Conservation (phyloP, 2,329 filamentous ascomycete genomes). For the Huntiella omanensis region DNA sequence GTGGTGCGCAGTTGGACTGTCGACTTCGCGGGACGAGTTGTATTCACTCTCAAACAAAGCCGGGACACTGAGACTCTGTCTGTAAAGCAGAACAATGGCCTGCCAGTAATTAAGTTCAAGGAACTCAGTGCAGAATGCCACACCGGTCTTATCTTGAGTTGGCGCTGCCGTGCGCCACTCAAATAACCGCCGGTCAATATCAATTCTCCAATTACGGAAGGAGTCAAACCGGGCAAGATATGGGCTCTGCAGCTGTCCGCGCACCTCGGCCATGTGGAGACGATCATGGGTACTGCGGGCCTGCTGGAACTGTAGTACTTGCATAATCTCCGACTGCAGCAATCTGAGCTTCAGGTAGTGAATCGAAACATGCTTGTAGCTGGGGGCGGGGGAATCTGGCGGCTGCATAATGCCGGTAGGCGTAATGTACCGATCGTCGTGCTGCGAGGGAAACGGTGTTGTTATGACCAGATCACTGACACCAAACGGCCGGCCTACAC, state of each 20-base stretch:
- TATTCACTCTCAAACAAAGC: constrained; percentile 68
- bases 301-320: constrained; percentile 85
- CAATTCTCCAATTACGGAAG: constrained; percentile 72
- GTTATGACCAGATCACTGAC: constrained; percentile 95
- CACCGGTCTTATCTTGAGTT: constrained; percentile 58
- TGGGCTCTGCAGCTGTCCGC: constrained; percentile 61
- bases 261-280: constrained; percentile 51
- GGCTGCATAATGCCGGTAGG: constrained; percentile 51
- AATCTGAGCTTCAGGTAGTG: constrained; percentile 83
- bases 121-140: constrained; percentile 77
- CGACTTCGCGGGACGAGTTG: constrained; percentile 43
- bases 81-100: constrained; percentile 85
- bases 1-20: constrained; percentile 38
- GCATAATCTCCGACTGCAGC: constrained; percentile 83
- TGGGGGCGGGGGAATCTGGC: constrained; percentile 42
- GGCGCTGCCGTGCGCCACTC: constrained; percentile 80
- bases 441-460: constrained; percentile 75
- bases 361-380: constrained; percentile 77
- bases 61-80: constrained; percentile 75
- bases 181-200: constrained; percentile 65
- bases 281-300: constrained; percentile 55
- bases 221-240: constrained; percentile 71
- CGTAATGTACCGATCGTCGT: constrained; percentile 81
- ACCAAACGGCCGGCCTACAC: constrained; percentile 80
- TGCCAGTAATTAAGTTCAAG: constrained; percentile 96